These are phyloP conservation scores for Ophiostoma ulmi DNA, from an alignment of 2,329 filamentous ascomycete genomes.

Conservation along the genomic window DNA sequence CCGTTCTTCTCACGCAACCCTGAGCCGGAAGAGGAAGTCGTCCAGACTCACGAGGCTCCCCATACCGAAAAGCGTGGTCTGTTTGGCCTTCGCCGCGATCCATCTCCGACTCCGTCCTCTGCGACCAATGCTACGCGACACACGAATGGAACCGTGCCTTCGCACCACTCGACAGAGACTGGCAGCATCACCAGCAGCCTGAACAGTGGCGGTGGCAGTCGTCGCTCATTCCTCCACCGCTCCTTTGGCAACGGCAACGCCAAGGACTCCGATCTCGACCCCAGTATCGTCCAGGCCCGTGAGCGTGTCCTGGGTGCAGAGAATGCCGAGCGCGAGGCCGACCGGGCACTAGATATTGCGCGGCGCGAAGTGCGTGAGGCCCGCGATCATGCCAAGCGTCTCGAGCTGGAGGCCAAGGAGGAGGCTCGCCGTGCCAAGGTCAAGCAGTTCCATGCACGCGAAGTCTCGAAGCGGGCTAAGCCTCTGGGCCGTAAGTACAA, in stretches of 20 bases:
- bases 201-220: constrained; percentile 27
- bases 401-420: constrained; percentile 62
- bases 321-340: constrained; percentile 59
- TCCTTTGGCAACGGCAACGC: constrained; percentile 42
- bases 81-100: not conserved
- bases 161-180: not conserved
- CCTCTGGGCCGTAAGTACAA: constrained; percentile 54
- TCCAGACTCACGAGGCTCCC: not conserved
- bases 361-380: constrained; percentile 55
- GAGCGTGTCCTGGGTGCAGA: constrained; percentile 60
- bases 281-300: constrained; percentile 55
- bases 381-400: constrained; percentile 54
- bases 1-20: constrained; percentile 12
- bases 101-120: not conserved
- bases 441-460: constrained; percentile 60
- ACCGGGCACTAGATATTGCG: constrained; percentile 56
- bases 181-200: constrained; percentile 7
- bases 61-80: constrained; percentile 27
- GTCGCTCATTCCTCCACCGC: constrained; percentile 41
- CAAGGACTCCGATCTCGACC: constrained; percentile 46
- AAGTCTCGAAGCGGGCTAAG: constrained; percentile 63
- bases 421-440: constrained; percentile 61
- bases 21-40: not conserved
- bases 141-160: not conserved
- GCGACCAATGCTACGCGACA: not conserved